Evolutionary conservation across 2,329 filamentous ascomycete species (phyloP).

Genomic region (Cladosporium austrohemisphaericum): DNA sequence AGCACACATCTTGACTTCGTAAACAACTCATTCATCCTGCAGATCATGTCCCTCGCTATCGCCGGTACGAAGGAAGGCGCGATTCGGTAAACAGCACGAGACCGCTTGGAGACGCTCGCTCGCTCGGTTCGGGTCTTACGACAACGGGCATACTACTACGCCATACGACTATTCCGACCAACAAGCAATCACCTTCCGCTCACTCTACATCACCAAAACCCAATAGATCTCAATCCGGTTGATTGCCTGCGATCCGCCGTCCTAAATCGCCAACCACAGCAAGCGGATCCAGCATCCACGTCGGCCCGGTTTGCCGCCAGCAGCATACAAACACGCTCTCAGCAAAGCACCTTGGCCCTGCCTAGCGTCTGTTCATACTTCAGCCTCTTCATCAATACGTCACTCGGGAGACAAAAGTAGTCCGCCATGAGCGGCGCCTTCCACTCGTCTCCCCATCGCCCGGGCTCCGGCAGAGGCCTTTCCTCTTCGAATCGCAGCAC

Average conservation of each 20-base stretch:
- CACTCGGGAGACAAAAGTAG: slow-evolving; percentile 1
- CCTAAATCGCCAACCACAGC: not conserved
- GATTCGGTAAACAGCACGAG: not conserved
- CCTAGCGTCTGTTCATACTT: not conserved
- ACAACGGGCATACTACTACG: not conserved
- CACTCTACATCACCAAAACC: too few species aligned
- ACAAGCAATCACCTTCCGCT: too few species aligned
- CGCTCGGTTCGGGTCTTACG: slow-evolving; percentile 4
- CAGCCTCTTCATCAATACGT: not conserved
- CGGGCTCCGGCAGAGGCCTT: slow-evolving; percentile 2
- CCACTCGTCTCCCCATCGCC: slow-evolving; percentile 9
- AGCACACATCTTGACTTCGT: not conserved
- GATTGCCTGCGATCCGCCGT: not conserved
- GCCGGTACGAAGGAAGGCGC: not conserved
- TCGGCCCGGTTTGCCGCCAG: slow-evolving; percentile 10
- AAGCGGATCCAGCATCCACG: slow-evolving; percentile 6
- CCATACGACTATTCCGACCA: not conserved
- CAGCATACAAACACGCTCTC: not conserved
- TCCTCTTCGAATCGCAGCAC: not conserved
- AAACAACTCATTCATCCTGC: not conserved
- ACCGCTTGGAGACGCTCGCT: slow-evolving; percentile 2
- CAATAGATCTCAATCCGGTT: too few species aligned
- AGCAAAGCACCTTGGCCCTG: not conserved
- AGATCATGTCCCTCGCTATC: not conserved
- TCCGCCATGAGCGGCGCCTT: slow-evolving; percentile 10